Base-by-base conservation (phyloP, 495 filamentous ascomycete species). In the Cercophora scortea region DNA sequence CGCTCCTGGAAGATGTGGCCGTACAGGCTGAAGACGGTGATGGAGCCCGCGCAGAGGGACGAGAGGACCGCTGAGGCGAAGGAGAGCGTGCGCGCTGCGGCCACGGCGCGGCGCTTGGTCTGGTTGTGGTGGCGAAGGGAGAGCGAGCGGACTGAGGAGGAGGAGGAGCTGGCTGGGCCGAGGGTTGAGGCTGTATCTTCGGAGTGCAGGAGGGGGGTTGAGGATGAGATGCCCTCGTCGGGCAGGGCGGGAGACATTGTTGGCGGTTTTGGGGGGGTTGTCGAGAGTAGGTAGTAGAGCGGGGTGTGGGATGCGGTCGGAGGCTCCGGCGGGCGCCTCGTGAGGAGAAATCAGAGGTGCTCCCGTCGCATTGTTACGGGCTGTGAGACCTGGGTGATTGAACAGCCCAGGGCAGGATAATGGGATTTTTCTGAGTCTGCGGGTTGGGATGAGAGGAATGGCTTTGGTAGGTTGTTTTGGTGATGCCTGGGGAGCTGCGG, bases 11-110 rank as follows among this genome's bases (percentile, higher is more conserved):
- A 87, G 41, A 92, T 74, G 51, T 87, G 91, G 4, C 86, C 92
- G 69, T 96, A 98, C 38, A 98, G 79, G 4, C 88, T 93, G 75
- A 89, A 97, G 16, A 89, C 83, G 6, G 88, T 87, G 52, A 95
- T 83, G 51, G 86, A 90, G 49, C 90, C 89, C 11, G 87, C 90
- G 52, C 85, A 90, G 16, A 96, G 77, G 35, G 79, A 74, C 16
- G 68, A 65, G 32, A 75, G 40, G 15, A 77, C 58, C 19, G 76
- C 65, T 10, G 68, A 55, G 36, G 64, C 43, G 55, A 77, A 71
- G 40, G 75, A 69, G 39, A 74, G 17, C 46, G 46, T 48, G 53
- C 69, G 68, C n/a, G 66, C 44, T 11, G 60, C 55, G 56, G 60
- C 50, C 45, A 60, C 62, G 42, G 54, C 55, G 7, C 53, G 54